Evolutionary conservation across 306 rosid species (phyloP).

Genomic region (Cicer yamashitae): DNA sequence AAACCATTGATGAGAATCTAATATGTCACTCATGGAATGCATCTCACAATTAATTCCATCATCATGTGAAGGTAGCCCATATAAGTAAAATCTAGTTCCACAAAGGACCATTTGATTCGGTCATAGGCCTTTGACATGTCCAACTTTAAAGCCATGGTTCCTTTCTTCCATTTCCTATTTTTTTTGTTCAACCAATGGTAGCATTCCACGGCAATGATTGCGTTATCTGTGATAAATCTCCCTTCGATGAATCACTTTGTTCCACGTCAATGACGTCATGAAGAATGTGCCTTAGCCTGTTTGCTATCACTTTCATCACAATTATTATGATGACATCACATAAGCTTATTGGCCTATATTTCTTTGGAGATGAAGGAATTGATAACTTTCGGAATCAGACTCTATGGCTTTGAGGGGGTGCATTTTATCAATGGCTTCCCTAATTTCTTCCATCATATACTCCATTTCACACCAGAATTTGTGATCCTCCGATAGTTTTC

Average conservation of each 20-base stretch:
- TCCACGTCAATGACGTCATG: too few species aligned
- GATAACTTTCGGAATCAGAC: too few species aligned
- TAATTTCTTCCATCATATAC: too few species aligned
- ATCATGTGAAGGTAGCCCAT: not conserved
- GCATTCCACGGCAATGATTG: not conserved
- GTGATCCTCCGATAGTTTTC: too few species aligned
- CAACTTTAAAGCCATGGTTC: not conserved
- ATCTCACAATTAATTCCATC: not conserved
- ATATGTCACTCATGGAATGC: not conserved
- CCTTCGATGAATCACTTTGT: not conserved
- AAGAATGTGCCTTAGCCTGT: too few species aligned
- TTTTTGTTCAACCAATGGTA: not conserved
- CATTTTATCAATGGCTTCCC: not conserved
- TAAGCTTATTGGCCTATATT: too few species aligned
- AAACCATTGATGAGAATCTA: not conserved
- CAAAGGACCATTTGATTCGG: not conserved
- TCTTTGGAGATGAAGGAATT: too few species aligned
- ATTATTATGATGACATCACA: too few species aligned
- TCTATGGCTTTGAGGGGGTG: not conserved
- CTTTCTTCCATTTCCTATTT: too few species aligned
- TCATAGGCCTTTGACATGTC: not conserved
- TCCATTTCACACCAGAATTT: too few species aligned
- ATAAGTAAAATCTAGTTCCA: not conserved
- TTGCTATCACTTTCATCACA: too few species aligned
- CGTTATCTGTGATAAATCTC: too few species aligned